These are phyloP conservation scores for Colletotrichum sp. DNA, from an alignment of 2,329 filamentous ascomycete genomes.

Conservation along the genomic window DNA sequence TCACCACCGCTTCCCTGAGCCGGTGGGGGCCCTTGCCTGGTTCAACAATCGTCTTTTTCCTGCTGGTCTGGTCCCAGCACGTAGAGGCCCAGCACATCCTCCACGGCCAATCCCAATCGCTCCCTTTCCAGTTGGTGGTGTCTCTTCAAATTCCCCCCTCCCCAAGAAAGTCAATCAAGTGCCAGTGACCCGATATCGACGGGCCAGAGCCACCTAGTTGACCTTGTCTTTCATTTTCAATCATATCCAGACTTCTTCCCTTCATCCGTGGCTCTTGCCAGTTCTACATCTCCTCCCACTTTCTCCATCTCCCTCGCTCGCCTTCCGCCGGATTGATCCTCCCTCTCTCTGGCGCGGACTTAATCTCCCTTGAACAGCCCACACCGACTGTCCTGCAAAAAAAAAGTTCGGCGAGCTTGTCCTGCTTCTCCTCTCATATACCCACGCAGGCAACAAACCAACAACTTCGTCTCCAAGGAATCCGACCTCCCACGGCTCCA, in stretches of 20 bases:
- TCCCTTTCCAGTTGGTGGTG: constrained; percentile 1
- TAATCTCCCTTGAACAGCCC: constrained; percentile 20
- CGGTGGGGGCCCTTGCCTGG: constrained; percentile 20
- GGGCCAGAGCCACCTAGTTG: constrained; percentile 16
- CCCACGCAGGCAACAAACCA: constrained; percentile 8
- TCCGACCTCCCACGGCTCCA: constrained; percentile 15
- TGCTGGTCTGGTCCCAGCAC: neutral
- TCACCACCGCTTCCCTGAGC: constrained; percentile 20
- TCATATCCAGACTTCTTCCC: constrained; percentile 22
- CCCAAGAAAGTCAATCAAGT: constrained; percentile 23
- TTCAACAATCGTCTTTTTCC: constrained; percentile 25
- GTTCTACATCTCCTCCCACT: constrained; percentile 1
- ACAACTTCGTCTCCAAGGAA: neutral
- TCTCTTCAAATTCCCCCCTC: constrained; percentile 15
- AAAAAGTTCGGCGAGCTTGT: constrained; percentile 14
- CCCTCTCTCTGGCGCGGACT: constrained; percentile 21
- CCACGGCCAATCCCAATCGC: neutral
- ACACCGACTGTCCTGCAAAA: neutral
- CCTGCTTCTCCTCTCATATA: constrained; percentile 16
- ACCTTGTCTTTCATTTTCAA: constrained; percentile 16
- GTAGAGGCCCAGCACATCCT: neutral
- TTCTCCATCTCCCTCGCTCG: constrained; percentile 19
- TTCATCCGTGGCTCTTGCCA: constrained; percentile 10
- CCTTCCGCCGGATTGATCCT: constrained; percentile 17
- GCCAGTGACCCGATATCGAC: constrained; percentile 21